These are phyloP conservation scores for Vaccinium macrocarpon DNA, from an alignment of 148 eudicot species.

Conservation along the genomic window DNA sequence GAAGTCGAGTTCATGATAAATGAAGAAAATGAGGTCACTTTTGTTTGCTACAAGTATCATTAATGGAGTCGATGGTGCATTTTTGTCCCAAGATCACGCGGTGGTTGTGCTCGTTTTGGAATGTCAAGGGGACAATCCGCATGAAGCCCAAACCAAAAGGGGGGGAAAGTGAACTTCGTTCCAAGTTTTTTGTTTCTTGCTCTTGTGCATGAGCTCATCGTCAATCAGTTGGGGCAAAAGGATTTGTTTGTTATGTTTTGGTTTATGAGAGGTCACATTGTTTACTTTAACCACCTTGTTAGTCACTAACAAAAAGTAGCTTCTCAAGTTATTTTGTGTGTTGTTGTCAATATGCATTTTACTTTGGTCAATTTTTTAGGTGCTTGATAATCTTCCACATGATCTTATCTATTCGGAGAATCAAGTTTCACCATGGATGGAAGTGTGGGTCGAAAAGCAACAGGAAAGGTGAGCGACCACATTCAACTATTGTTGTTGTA, in stretches of 20 bases:
- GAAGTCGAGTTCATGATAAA: neutral
- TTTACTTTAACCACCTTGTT: neutral
- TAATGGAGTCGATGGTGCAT: neutral
- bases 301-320: neutral
- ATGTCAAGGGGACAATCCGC: neutral
- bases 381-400: constrained; percentile 98
- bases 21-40: neutral
- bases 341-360: neutral
- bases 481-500: neutral
- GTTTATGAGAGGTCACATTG: neutral
- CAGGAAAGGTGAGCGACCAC: constrained; percentile 47
- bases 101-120: neutral
- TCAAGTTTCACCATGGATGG: constrained; percentile 94
- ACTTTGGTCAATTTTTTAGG: constrained; percentile 37
- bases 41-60: neutral
- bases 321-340: neutral
- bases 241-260: neutral
- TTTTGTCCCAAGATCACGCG: neutral
- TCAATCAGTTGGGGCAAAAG: neutral
- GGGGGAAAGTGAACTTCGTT: neutral
- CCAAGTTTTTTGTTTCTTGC: neutral
- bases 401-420: constrained; percentile 79
- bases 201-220: neutral
- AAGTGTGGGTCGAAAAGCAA: constrained; percentile 90
- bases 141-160: neutral